Percentiles rank a stretch among this genome's conserved stretches.
phyloP scores from a whole-genome alignment of 768 basidiomycete genomes.

The Mycena kentingensis region DNA sequence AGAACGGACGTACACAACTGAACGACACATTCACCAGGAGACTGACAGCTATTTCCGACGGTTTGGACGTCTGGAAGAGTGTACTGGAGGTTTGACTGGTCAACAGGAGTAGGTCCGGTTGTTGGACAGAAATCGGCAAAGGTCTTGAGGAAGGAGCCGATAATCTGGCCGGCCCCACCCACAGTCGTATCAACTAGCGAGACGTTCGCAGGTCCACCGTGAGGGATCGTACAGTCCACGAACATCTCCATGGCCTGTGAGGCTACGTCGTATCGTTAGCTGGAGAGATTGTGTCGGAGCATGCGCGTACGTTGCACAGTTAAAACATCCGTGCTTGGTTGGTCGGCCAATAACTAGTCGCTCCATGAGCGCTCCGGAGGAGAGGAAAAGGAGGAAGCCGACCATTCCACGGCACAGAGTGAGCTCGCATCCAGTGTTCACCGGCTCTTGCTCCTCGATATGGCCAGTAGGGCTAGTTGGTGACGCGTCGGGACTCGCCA shows the following conservation, averaged over 20 bases:
- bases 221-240: slow-evolving; percentile 18
- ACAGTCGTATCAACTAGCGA: slow-evolving; percentile 20
- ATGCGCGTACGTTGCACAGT: slow-evolving; percentile 9
- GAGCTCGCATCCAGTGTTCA: slow-evolving; percentile 20
- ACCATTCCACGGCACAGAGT: slow-evolving; percentile 24
- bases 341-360: slow-evolving; percentile 15
- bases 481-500: no score
- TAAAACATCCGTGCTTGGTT: slow-evolving; percentile 14
- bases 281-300: background rate
- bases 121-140: slow-evolving; percentile 23
- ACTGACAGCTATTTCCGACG: slow-evolving; percentile 20
- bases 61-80: slow-evolving; percentile 14
- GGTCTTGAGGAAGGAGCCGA: slow-evolving; percentile 16
- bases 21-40: slow-evolving; percentile 18
- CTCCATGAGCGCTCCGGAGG: background rate
- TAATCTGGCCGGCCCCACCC: slow-evolving; percentile 8
- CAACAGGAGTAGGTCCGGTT: slow-evolving; percentile 13
- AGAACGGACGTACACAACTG: no score
- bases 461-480: slow-evolving; percentile 22
- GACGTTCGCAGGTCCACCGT: slow-evolving; percentile 19
- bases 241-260: slow-evolving; percentile 17
- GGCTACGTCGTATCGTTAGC: background rate
- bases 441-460: slow-evolving; percentile 23
- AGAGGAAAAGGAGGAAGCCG: background rate
- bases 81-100: slow-evolving; percentile 19